Base-by-base conservation (phyloP, 2,329 filamentous ascomycete genomes). In the Tolypocladium inflatum region DNA sequence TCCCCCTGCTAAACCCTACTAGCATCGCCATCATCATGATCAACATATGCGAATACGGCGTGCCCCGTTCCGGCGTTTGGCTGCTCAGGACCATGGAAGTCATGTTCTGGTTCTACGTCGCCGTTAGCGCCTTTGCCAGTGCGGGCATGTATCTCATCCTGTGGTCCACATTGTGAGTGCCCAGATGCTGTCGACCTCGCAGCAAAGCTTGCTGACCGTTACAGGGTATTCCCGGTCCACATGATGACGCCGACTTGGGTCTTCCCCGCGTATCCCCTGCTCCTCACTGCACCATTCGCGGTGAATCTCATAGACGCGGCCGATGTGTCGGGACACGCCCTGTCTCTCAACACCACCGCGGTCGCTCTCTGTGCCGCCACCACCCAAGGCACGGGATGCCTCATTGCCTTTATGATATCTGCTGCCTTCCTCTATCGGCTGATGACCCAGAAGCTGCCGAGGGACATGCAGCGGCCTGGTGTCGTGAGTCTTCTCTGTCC, bases 211-310 rank as follows among this genome's bases (percentile, higher is more conserved):
- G 48, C 37, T 41, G 38, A 39, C 55, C 30, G 41, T 19, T 13
- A 51, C 21, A 81, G 75, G 71, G 74, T 76, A 33, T 80, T 80
- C 54, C 79, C 90, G 0, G 89, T 94, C 54, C 87, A 89, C 39
- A 85, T 85, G 56, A 94, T 95, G 90, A 94, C 90, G 0, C 90
- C 90, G 0, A 85, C 91, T 21, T 94, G 90, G 90, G 91, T 93
- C 57, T 94, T 94, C 63, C 90, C 90, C 0, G 89, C 88, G 0
- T 95, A 95, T 63, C 89, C 90, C 0, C 78, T 94, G 26, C 80
- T 95, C 4, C 82, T 94, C 10, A 84, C 88, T 26, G 90, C 87
- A 0, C 87, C 90, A 0, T 85, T 91, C 63, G 90, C 87, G 19
- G 80, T 81, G 21, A 84, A 77, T 54, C 73, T 84, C 37, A 78